A percentile compares a stretch with the other conserved stretches of the same genome.
Evolutionary conservation across 2,329 filamentous ascomycete species (phyloP).

Genomic region (Fusarium oxysporum): DNA sequence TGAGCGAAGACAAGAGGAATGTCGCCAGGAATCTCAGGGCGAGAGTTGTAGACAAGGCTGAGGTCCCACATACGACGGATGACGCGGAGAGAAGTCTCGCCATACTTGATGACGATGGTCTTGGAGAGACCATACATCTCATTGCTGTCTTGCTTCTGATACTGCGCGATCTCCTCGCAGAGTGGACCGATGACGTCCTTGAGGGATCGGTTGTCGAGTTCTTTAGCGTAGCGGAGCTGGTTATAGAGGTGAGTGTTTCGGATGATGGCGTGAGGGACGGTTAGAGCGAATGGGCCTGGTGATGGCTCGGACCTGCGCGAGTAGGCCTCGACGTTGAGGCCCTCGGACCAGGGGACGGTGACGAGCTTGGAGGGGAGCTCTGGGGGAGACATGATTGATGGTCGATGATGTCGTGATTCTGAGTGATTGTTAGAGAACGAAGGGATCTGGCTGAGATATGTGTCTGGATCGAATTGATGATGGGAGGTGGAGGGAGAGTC

Average conservation of each 20-base stretch:
- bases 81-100: constrained; percentile 33
- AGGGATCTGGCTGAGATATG: neutral
- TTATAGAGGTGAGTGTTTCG: constrained; percentile 24
- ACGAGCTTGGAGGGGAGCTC: constrained; percentile 23
- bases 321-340: neutral
- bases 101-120: constrained; percentile 34
- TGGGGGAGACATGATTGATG: constrained; percentile 7
- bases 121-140: constrained; percentile 35
- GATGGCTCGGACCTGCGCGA: neutral
- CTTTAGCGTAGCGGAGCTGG: neutral
- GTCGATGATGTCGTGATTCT: neutral
- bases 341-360: constrained; percentile 29
- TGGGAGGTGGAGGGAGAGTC: neutral
- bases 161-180: constrained; percentile 26
- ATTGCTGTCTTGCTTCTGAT: constrained; percentile 8
- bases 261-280: constrained; percentile 21
- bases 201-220: constrained; percentile 16
- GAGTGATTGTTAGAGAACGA: neutral
- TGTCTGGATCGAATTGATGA: neutral
- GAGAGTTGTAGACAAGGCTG: constrained; percentile 26
- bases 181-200: constrained; percentile 17
- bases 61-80: constrained; percentile 38
- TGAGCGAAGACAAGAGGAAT: constrained; percentile 11
- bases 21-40: constrained; percentile 20
- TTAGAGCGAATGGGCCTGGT: constrained; percentile 8